A percentile compares a stretch with the other conserved stretches of the same genome.
These are phyloP conservation scores for Lycium barbarum DNA, from an alignment of 257 asterid species.

Conservation along the genomic window DNA sequence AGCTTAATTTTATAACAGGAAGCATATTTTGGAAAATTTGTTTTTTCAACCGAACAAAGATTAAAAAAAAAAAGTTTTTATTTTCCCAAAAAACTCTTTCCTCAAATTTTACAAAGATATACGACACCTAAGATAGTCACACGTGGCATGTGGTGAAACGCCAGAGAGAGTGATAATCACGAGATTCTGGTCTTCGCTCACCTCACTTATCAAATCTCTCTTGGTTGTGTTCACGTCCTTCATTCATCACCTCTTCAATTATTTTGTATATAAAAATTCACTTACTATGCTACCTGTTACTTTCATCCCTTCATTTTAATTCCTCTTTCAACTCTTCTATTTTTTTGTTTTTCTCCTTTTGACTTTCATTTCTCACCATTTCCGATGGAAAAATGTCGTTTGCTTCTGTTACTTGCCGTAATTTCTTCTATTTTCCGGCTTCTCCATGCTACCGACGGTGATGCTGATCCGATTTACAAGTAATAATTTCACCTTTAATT, in stretches of 20 bases:
- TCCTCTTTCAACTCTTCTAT: conserved; percentile 31
- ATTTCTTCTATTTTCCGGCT: conserved; percentile 50
- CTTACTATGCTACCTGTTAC: conserved; percentile 9
- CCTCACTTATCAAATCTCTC: background rate
- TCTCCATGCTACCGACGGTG: conserved; percentile 64
- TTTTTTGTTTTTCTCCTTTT: background rate
- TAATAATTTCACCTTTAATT: conserved; percentile 42
- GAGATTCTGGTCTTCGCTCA: conserved; percentile 42
- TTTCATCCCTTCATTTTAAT: background rate
- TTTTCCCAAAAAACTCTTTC: background rate
- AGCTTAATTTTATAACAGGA: too few relatives aligned
- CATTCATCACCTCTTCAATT: background rate
- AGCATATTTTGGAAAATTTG: too few relatives aligned
- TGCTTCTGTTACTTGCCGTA: conserved; percentile 49
- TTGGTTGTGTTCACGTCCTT: conserved; percentile 22
- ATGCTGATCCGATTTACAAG: conserved; percentile 78
- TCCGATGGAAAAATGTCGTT: conserved; percentile 44
- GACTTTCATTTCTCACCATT: conserved; percentile 23
- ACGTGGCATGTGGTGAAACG: conserved; percentile 37
- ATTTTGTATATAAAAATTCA: background rate
- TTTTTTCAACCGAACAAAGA: too few relatives aligned
- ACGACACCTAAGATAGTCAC: background rate
- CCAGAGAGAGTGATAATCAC: conserved; percentile 37
- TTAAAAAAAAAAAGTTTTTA: too few relatives aligned
- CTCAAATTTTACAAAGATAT: background rate